Evolutionary conservation across 2,329 filamentous ascomycete genomes (phyloP), one percentile per base, ranked within the genome.

Genomic region (Trichophyton benhamiae): DNA sequence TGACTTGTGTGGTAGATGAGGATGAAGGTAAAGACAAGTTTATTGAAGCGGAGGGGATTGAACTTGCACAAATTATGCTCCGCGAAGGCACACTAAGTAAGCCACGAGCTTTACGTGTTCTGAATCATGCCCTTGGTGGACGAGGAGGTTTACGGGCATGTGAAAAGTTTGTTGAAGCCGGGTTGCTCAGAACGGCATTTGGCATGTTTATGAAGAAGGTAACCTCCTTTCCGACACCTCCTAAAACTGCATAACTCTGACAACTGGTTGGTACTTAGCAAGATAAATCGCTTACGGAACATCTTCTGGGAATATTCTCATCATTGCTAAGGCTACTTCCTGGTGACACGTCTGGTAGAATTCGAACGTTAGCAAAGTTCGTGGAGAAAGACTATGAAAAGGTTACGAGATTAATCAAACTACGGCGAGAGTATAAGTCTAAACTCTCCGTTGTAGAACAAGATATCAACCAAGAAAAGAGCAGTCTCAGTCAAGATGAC

Each of bases 381-480:
- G 87, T 96, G 17, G 94, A 99, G 73, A 95, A 90, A 71, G 86
- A 96, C 66, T 96, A 95, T 71, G 89, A 83, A 66, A 97, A 97
- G 78, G 83, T 90, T 42, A 76, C 71, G 4, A 89, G 86, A 70
- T 78, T 97, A 3, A 72, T 95, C 41, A 79, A 81, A 63, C 73
- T 96, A 57, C 83, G 91, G 46, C 77, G 83, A 57, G 87, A 88
- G 11, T 95, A 91, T 70, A 81, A 82, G 0, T 77, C 80, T 0
- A 80, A 83, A 15, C 74, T 95, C 0, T 77, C 75, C 0, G 76
- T 79, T 0, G 84, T 89, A 0, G 87, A 91, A 59, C 75, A 79
- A 59, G 77, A 80, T 58, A 86, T 91, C 61, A 77, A 77, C 15
- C 75, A 77, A 15, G 83, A 88, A 69, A 82, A 82, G 60, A 76